A percentile compares a stretch with the other conserved stretches of the same genome.
phyloP scores from a whole-genome alignment of 805 yeast species.

The Ogataea angusta region DNA sequence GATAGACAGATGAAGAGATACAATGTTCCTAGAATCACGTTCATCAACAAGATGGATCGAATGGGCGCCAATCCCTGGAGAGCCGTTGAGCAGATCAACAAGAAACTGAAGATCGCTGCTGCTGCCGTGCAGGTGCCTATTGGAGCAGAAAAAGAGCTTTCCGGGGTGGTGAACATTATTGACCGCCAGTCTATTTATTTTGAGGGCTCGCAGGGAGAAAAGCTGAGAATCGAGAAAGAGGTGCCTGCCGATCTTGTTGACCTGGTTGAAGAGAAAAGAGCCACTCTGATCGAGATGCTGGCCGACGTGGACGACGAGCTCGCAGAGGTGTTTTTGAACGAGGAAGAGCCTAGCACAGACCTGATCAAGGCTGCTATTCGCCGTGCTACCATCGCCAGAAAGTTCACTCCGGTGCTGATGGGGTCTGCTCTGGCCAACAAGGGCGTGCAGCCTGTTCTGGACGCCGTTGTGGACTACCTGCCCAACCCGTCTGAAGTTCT shows the following conservation, averaged over 20 bases:
- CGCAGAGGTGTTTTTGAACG: constrained; percentile 89
- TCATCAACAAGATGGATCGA: constrained; percentile 97
- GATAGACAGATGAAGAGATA: constrained; percentile 99
- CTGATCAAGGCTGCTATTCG: constrained; percentile 90
- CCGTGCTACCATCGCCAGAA: constrained; percentile 91
- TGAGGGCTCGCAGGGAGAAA: constrained; percentile 89
- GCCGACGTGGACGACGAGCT: constrained; percentile 99
- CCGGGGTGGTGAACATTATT: constrained; percentile 90
- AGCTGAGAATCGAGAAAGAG: constrained; percentile 52
- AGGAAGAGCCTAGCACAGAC: constrained; percentile 76
- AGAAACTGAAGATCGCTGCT: constrained; percentile 86
- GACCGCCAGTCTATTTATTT: constrained; percentile 84
- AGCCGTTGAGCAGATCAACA: constrained; percentile 87
- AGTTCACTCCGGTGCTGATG: constrained; percentile 98
- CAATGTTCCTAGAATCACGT: constrained; percentile 94
- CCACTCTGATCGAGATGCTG: constrained; percentile 80
- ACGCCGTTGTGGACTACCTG: constrained; percentile 91
- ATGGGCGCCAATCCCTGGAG: constrained; percentile 98
- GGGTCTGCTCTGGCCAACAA: constrained; percentile 97
- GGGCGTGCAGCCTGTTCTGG: constrained; percentile 92
- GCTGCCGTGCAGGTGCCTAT: constrained; percentile 98
- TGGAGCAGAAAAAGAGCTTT: constrained; percentile 81
- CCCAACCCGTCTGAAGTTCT: constrained; percentile 94
- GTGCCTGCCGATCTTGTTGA: constrained; percentile 80
- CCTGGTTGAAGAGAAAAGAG: constrained; percentile 86